Percentiles rank a stretch among this genome's conserved stretches.
phyloP scores from a whole-genome alignment of 768 basidiomycete genomes.

The Lactarius tabidus region DNA sequence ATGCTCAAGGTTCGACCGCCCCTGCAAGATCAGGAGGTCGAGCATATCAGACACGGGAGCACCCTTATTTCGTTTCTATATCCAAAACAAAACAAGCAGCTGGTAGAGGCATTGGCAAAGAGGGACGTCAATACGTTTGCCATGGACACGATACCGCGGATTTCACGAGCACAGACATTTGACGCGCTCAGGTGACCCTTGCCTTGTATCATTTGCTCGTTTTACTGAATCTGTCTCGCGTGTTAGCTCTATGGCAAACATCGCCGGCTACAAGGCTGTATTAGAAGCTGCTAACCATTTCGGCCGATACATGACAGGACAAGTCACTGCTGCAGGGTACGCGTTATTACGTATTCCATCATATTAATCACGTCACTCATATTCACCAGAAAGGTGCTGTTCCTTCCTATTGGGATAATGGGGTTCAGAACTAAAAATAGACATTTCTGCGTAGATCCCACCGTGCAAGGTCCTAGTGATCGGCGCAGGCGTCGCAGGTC shows the following conservation, averaged over 20 bases:
- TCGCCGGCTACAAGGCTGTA: constrained; percentile 90
- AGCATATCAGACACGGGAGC: constrained; percentile 63
- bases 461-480: constrained; percentile 86
- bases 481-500: constrained; percentile 84
- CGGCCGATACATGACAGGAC: constrained; percentile 84
- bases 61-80: constrained; percentile 83
- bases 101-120: constrained; percentile 65
- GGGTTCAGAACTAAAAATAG: constrained; percentile 3
- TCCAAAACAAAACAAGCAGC: constrained; percentile 73
- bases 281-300: constrained; percentile 88
- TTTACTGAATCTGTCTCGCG: not conserved
- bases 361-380: not conserved
- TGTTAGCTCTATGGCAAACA: constrained; percentile 86
- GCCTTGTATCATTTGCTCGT: not conserved
- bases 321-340: constrained; percentile 87
- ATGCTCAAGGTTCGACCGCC: constrained; percentile 86
- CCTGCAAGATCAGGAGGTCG: constrained; percentile 55
- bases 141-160: constrained; percentile 92
- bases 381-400: constrained; percentile 41
- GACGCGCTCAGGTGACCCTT: constrained; percentile 70
- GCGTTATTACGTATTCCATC: constrained; percentile 31
- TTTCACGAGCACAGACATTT: constrained; percentile 86
- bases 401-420: not conserved
- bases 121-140: constrained; percentile 71
- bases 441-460: constrained; percentile 54